phyloP scores from a whole-genome alignment of 129 eudicot genomes.

The Arctium minus region DNA sequence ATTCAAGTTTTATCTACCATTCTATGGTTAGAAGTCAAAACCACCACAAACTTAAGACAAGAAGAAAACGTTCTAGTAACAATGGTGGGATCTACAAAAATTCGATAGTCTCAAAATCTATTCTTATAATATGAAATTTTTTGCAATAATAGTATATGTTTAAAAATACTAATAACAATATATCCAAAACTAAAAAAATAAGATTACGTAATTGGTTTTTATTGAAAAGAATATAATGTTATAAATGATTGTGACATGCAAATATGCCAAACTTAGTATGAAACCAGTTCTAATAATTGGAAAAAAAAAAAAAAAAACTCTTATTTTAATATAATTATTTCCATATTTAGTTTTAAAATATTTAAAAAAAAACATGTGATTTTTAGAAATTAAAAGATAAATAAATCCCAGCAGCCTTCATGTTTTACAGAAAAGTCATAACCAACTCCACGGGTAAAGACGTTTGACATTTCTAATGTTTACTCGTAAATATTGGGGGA shows the following conservation, averaged over 20 bases:
- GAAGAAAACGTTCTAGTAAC: not conserved
- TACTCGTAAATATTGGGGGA: not conserved
- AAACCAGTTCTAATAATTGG: not conserved
- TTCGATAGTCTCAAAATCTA: not conserved
- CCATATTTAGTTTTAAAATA: not conserved
- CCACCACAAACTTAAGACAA: no score
- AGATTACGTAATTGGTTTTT: not conserved
- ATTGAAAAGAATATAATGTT: not conserved
- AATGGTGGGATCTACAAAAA: not conserved
- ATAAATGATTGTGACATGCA: slow-evolving; percentile 3
- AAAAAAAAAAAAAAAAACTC: not conserved
- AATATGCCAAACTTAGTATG: slow-evolving; percentile 4
- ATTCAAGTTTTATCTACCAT: no score
- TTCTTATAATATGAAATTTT: no score
- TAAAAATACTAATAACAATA: no score
- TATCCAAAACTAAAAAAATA: not conserved
- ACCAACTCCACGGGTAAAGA: not conserved
- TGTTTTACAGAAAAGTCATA: slow-evolving; percentile 12
- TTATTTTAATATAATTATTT: not conserved
- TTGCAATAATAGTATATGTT: no score
- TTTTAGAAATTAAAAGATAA: not conserved
- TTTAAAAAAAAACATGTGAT: slow-evolving; percentile 1
- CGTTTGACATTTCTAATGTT: not conserved
- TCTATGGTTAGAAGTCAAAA: no score
- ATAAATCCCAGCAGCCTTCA: not conserved